Percentiles rank a stretch among this genome's conserved stretches.
Evolutionary conservation across 2,329 filamentous ascomycete species (phyloP).

Genomic region (Colletotrichum eremochloae): DNA sequence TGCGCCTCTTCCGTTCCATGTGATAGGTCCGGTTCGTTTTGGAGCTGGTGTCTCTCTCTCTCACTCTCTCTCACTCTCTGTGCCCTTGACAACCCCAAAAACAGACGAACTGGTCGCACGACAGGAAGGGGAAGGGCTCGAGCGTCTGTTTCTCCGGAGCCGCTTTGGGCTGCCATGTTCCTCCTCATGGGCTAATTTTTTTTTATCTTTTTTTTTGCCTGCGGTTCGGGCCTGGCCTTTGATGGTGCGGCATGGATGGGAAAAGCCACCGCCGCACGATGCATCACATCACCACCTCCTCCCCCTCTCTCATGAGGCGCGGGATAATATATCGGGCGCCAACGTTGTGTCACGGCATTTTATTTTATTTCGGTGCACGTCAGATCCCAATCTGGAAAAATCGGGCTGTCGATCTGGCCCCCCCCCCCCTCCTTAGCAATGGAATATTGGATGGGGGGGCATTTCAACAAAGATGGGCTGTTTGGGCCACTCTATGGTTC

Average conservation of each 20-base stretch:
- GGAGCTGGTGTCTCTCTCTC: background rate
- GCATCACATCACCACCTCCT: background rate
- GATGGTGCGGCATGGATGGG: slow-evolving; percentile 34
- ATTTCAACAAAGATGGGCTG: background rate
- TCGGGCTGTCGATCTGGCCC: background rate
- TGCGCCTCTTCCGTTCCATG: background rate
- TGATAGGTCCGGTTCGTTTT: background rate
- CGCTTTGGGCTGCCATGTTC: slow-evolving; percentile 11
- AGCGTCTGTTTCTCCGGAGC: slow-evolving; percentile 1
- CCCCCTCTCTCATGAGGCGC: background rate
- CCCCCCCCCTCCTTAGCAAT: slow-evolving; percentile 6
- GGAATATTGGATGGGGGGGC: background rate
- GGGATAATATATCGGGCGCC: slow-evolving; percentile 18
- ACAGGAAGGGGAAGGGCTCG: background rate
- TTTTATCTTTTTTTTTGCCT: background rate
- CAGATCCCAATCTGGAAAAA: slow-evolving; percentile 9
- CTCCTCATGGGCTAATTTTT: background rate
- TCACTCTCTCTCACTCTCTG: too few relatives aligned
- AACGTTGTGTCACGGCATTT: slow-evolving; percentile 18
- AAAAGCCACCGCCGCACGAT: slow-evolving; percentile 29
- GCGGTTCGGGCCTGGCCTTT: slow-evolving; percentile 1
- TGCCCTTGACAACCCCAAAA: background rate
- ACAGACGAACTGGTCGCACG: background rate
- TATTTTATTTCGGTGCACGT: background rate
- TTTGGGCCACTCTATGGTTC: background rate